These are phyloP conservation scores for Atkinsonella texensis DNA, from an alignment of 2,329 filamentous ascomycete species.

Conservation along the genomic window DNA sequence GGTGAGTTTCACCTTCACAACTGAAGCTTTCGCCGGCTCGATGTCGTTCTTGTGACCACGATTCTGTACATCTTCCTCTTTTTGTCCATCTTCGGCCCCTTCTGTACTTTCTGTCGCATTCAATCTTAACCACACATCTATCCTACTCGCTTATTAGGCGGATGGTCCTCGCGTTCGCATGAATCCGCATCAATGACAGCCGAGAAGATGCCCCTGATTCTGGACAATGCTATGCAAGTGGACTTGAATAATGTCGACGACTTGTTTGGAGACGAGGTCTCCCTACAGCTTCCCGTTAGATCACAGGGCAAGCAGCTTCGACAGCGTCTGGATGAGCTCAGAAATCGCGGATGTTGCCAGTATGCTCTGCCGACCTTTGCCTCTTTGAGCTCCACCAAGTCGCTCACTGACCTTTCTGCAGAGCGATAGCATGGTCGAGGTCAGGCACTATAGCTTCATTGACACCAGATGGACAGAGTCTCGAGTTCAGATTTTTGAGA, in stretches of 20 bases:
- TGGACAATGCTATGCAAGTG: slow-evolving; percentile 32
- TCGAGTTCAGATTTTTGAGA: slow-evolving; percentile 63
- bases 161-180: neutral
- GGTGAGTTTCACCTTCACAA: too few species aligned
- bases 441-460: slow-evolving; percentile 77
- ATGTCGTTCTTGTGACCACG: too few species aligned
- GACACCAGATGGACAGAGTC: slow-evolving; percentile 52
- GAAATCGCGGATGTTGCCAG: slow-evolving; percentile 69
- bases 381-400: neutral
- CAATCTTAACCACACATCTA: neutral
- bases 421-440: slow-evolving; percentile 78
- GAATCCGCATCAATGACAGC: slow-evolving; percentile 18
- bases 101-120: neutral
- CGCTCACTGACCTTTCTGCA: slow-evolving; percentile 21
- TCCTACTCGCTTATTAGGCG: neutral
- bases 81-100: too few species aligned
- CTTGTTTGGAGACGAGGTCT: slow-evolving; percentile 61
- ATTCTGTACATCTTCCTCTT: too few species aligned
- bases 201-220: slow-evolving; percentile 31
- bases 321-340: slow-evolving; percentile 64
- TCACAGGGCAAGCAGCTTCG: slow-evolving; percentile 48
- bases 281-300: slow-evolving; percentile 39
- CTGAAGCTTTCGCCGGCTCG: too few species aligned
- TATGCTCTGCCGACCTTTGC: slow-evolving; percentile 30
- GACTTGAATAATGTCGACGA: slow-evolving; percentile 55